Percentiles rank a stretch among this genome's conserved stretches.
Evolutionary conservation across 495 filamentous ascomycete genomes (phyloP).

Genomic region (Podospora sp.): DNA sequence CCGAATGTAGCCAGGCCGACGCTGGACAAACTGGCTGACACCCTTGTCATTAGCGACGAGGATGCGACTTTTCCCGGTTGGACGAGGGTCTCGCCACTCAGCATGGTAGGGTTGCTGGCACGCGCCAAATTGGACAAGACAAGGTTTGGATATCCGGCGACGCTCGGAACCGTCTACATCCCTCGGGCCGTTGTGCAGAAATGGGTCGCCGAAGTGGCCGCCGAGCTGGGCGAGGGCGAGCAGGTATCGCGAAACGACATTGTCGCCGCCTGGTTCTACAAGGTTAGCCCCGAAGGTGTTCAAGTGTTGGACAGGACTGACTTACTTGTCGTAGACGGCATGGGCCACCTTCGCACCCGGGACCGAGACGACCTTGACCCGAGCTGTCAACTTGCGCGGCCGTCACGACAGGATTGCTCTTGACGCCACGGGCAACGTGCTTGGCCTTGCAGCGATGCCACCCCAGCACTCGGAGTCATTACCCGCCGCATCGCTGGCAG

Average conservation of each 20-base stretch:
- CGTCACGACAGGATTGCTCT: not conserved
- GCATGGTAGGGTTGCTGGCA: not conserved
- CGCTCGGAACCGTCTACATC: not conserved
- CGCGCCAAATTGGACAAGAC: slow-evolving; percentile 5
- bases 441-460: not conserved
- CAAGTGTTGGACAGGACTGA: too few relatives aligned
- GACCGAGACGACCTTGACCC: not conserved
- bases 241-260: slow-evolving; percentile 1
- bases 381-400: not conserved
- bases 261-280: slow-evolving; percentile 1
- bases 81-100: not conserved
- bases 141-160: not conserved
- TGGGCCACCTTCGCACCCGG: not conserved
- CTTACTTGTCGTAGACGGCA: too few relatives aligned
- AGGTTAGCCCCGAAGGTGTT: too few relatives aligned
- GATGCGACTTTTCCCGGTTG: slow-evolving; percentile 4
- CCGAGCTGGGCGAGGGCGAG: not conserved
- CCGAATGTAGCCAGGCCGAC: not conserved
- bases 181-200: not conserved
- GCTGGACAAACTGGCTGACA: not conserved
- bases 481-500: not conserved
- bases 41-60: not conserved
- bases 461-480: not conserved
- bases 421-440: slow-evolving; percentile 1
- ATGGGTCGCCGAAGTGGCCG: not conserved